Conservation (phyloP, 768 basidiomycete genomes). For the Psilocybe tampanensis region DNA sequence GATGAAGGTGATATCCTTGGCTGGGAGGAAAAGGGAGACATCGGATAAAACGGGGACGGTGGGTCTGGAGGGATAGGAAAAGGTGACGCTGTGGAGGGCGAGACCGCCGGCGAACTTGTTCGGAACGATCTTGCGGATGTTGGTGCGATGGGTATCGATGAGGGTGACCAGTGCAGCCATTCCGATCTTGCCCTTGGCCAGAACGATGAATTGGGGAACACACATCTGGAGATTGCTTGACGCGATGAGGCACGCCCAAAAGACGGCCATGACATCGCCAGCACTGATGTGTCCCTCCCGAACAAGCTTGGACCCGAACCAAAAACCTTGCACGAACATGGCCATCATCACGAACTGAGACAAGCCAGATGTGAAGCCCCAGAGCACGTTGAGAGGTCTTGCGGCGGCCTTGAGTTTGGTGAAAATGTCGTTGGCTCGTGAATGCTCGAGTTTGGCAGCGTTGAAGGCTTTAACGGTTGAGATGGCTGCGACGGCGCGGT, state of each 20-base stretch:
- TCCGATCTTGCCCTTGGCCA: constrained; percentile 84
- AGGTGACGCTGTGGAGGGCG: constrained; percentile 69
- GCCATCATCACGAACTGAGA: constrained; percentile 84
- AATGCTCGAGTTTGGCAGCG: constrained; percentile 54
- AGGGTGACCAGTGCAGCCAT: constrained; percentile 70
- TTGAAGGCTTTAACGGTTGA: constrained; percentile 94
- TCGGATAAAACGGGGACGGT: constrained; percentile 66
- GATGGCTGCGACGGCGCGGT: constrained; percentile 77
- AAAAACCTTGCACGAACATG: constrained; percentile 97
- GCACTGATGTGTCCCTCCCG: constrained; percentile 65
- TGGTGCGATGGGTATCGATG: constrained; percentile 44
- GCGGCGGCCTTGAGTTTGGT: constrained; percentile 48
- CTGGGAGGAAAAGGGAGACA: constrained; percentile 67
- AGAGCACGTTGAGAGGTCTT: constrained; percentile 61
- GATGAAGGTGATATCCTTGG: constrained; percentile 86
- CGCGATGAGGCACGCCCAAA: constrained; percentile 95
- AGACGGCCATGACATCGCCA: constrained; percentile 93
- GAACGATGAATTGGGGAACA: constrained; percentile 75
- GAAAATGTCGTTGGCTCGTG: constrained; percentile 48
- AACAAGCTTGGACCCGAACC: constrained; percentile 93
- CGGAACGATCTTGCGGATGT: constrained; percentile 63
- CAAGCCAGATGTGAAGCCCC: constrained; percentile 71
- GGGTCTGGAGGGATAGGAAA: constrained; percentile 83
- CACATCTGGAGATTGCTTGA: constrained; percentile 86
- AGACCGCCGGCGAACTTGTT: constrained; percentile 72